Evolutionary conservation across 2,329 filamentous ascomycete species (phyloP).

Genomic region (Trichothecium sympodiale): DNA sequence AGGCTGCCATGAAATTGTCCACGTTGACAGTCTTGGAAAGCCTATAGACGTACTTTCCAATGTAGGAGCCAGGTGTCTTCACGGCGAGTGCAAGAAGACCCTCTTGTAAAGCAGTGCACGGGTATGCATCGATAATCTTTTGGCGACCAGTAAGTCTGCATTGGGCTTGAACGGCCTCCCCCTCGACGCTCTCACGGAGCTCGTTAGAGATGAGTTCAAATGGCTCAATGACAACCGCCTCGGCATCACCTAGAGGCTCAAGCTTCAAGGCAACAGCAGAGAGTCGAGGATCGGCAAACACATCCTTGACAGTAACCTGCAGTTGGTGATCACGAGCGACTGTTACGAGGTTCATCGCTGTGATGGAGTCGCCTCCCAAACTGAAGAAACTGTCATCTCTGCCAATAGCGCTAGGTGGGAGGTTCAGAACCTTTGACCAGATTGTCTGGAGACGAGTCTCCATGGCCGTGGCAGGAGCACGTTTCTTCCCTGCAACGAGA

Average conservation of each 20-base stretch:
- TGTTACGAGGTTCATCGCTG: slow-evolving; percentile 13
- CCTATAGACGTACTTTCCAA: slow-evolving; percentile 1
- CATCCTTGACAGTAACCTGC: neutral
- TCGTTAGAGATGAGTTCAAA: too few species aligned
- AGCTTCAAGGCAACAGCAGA: too few species aligned
- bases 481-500: neutral
- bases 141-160: neutral
- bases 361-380: slow-evolving; percentile 9
- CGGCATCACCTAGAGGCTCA: too few species aligned
- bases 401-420: slow-evolving; percentile 1
- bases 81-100: slow-evolving; percentile 31
- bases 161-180: too few species aligned
- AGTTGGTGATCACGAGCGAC: slow-evolving; percentile 14
- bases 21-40: neutral
- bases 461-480: neutral
- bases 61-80: slow-evolving; percentile 5
- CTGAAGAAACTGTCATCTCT: slow-evolving; percentile 6
- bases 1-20: neutral
- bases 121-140: slow-evolving; percentile 33
- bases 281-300: neutral
- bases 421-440: slow-evolving; percentile 2
- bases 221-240: too few species aligned
- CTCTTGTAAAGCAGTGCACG: slow-evolving; percentile 36
- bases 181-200: too few species aligned
- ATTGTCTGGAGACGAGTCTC: slow-evolving; percentile 12